Percentiles rank a stretch among this genome's conserved stretches.
These are phyloP conservation scores for Quaeritorhiza haematococci DNA, from an alignment of 371 early-diverging fungal genomes.

Conservation along the genomic window DNA sequence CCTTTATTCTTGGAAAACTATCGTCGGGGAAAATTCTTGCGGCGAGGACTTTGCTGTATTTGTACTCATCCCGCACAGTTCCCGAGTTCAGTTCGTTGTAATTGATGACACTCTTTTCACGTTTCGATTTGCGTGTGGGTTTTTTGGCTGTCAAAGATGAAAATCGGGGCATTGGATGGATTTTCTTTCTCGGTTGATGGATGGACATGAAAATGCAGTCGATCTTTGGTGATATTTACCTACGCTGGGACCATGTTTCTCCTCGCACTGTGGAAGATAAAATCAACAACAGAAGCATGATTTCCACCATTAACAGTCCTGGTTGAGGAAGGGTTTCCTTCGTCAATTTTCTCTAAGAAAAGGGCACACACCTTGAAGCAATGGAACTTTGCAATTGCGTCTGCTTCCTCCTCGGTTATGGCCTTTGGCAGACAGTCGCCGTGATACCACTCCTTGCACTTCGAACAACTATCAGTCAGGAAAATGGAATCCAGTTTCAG, in stretches of 20 bases:
- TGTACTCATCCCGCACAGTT: conserved; percentile 31
- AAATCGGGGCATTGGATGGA: no score
- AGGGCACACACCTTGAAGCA: conserved; percentile 21
- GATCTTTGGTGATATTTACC: no score
- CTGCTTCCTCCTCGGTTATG: conserved; percentile 18
- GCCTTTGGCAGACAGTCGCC: conserved; percentile 25
- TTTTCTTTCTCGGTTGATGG: background rate
- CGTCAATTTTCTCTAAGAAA: no score
- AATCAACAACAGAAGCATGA: background rate
- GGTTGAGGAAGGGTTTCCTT: no score
- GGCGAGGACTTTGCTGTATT: conserved; percentile 31
- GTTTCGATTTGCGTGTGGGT: conserved; percentile 21
- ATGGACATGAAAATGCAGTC: background rate
- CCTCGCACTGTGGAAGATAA: conserved; percentile 20
- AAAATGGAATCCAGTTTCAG: background rate
- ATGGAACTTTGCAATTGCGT: conserved; percentile 20
- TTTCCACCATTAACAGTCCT: no score
- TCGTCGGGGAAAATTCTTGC: conserved; percentile 26
- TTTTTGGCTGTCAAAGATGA: conserved; percentile 7
- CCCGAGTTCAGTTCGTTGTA: conserved; percentile 31
- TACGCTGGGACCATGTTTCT: conserved; percentile 22
- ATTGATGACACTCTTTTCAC: conserved; percentile 29
- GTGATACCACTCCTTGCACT: conserved; percentile 35
- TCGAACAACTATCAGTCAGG: conserved; percentile 20
- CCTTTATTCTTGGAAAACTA: conserved; percentile 22